phyloP scores from a whole-genome alignment of 495 filamentous ascomycete genomes.

The Aspergillus panamensis region DNA sequence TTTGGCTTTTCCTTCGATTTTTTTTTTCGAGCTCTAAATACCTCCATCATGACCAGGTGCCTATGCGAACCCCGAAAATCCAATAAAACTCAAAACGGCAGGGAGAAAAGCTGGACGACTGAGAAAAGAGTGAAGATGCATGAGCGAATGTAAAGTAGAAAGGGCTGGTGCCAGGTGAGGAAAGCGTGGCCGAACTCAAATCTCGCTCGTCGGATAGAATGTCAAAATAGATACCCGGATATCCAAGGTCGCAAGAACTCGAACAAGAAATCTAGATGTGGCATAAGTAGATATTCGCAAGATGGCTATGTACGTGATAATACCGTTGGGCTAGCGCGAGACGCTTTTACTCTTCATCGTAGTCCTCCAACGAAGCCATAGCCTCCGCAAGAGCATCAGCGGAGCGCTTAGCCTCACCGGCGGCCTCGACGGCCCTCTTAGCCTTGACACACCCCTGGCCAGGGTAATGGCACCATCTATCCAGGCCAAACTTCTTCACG shows the following conservation, averaged over 20 bases:
- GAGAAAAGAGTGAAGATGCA: no score
- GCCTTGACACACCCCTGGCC: slow-evolving; percentile 45
- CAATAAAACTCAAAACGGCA: no score
- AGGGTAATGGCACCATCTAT: slow-evolving; percentile 38
- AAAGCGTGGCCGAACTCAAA: background rate
- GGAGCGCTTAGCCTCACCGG: slow-evolving; percentile 36
- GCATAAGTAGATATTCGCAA: background rate
- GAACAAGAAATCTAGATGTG: background rate
- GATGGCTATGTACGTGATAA: background rate
- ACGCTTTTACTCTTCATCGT: background rate
- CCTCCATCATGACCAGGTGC: no score
- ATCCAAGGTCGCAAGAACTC: background rate
- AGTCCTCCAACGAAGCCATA: slow-evolving; percentile 31
- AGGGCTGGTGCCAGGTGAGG: background rate
- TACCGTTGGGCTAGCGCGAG: background rate
- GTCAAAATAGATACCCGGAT: background rate
- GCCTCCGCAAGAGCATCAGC: slow-evolving; percentile 40
- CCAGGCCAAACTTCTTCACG: slow-evolving; percentile 33
- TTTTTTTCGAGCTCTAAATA: no score
- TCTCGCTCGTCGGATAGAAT: background rate
- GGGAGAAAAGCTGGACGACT: no score
- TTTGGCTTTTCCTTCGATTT: no score
- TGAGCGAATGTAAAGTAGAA: no score
- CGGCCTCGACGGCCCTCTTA: slow-evolving; percentile 45
- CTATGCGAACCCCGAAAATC: no score